phyloP scores from a whole-genome alignment of 225 moss, liverwort and hornwort species.

The Neckera pumila region DNA sequence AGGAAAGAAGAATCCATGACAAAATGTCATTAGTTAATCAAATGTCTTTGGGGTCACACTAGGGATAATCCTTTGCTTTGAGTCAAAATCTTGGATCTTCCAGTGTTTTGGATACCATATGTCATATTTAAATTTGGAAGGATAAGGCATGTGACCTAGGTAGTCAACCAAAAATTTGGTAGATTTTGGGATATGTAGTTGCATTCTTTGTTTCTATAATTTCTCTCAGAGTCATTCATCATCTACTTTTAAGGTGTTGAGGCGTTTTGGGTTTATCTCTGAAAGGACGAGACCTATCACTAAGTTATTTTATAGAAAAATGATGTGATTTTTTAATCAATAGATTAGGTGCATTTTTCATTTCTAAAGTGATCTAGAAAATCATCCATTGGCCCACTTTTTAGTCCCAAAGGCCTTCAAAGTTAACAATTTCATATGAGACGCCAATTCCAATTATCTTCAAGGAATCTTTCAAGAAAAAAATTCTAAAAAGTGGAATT shows the following conservation, averaged over 20 bases:
- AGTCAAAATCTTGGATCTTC: background rate
- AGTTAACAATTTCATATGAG: background rate
- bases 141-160: fast-evolving
- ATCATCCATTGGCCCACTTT: background rate
- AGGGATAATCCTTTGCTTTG: background rate
- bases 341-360: background rate
- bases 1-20: fast-evolving
- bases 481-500: background rate
- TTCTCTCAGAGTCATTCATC: background rate
- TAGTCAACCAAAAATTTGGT: too few relatives aligned
- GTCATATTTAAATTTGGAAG: fast-evolving
- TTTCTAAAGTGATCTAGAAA: background rate
- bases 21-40: background rate
- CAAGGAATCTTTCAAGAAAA: background rate
- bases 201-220: too few relatives aligned
- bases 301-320: background rate
- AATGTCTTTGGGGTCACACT: fast-evolving
- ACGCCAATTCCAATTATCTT: background rate
- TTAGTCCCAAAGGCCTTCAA: background rate
- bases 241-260: background rate
- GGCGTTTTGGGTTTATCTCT: fast-evolving
- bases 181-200: background rate
- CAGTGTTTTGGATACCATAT: fast-evolving
- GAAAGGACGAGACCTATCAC: background rate
- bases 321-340: background rate